Conservation (phyloP, 805 yeast species). For the Metschnikowia dekortorum region DNA sequence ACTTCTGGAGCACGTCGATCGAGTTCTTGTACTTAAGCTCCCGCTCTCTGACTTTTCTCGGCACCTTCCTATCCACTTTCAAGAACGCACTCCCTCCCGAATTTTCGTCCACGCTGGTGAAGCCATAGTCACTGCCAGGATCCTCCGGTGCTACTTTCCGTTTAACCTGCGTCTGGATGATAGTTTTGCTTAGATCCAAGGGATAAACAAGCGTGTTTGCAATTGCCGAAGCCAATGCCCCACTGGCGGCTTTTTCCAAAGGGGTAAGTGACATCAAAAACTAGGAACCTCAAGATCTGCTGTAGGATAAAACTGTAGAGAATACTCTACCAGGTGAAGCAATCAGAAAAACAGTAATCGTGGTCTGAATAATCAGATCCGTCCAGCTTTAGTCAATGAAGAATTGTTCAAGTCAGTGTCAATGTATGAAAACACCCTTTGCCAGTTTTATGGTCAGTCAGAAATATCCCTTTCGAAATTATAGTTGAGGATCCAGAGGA, state of each 20-base stretch:
- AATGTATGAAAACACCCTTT: too few species aligned
- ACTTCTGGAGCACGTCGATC: conserved; percentile 56
- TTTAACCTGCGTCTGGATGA: conserved; percentile 66
- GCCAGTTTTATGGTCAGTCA: too few species aligned
- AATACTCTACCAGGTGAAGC: too few species aligned
- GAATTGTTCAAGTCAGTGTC: too few species aligned
- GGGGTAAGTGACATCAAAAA: conserved; percentile 40
- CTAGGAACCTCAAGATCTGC: too few species aligned
- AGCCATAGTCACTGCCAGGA: conserved; percentile 3
- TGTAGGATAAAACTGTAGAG: too few species aligned
- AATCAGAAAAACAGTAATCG: background rate
- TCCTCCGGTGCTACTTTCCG: conserved; percentile 5
- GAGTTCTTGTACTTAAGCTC: conserved; percentile 50
- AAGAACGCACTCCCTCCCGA: conserved; percentile 18
- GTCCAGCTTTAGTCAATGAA: too few species aligned
- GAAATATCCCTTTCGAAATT: too few species aligned
- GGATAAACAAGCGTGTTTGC: conserved; percentile 83
- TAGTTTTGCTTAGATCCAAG: conserved; percentile 70
- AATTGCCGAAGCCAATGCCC: conserved; percentile 74
- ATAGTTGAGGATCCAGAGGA: too few species aligned
- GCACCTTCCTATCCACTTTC: conserved; percentile 6
- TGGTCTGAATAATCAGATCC: too few species aligned
- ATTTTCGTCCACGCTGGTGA: conserved; percentile 3
- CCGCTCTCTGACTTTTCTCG: conserved; percentile 15
- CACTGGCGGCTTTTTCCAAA: conserved; percentile 75